Base-by-base conservation (phyloP, 108 stramenopile species). In the Skeletonema menzelii region DNA sequence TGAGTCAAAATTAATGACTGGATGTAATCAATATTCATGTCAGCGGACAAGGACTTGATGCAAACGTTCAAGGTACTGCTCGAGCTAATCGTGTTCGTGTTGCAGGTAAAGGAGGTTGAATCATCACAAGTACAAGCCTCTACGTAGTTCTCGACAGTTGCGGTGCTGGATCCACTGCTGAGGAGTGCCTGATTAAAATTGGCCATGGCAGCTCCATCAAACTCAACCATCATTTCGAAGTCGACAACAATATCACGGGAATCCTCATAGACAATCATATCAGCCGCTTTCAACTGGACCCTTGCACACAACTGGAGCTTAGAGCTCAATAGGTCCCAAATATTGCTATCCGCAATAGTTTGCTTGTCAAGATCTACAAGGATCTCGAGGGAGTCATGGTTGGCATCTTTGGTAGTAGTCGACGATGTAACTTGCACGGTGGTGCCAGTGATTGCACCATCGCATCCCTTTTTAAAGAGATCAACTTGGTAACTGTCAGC, bases 101-200 rank as follows among this genome's bases (percentile, higher is more conserved):
- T 63, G 61, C 78, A 79, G 1, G 11, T 35, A 38, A 69, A 63
- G n/a, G 67, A 56, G 30, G 56, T 53, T 66, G 72, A 28, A 34
- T 17, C 27, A 22, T 37, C 22, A 19, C 78, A 79, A 17, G 67
- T 79, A 67, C 78, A 79, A 5, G 78, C 78, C 26, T 56, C 28
- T 34, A 79, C 24, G 57, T 72, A 79, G 40, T n/a, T 58, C 27
- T 40, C 55, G 8, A 72, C 58, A 40, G 3, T 66, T 8, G 76
- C 56, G 32, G 30, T 44, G 20, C 63, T 59, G 14, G 56, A 56
- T 40, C 28, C 30, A n/a, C n/a, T n/a, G n/a, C n/a, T n/a, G n/a
- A n/a, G n/a, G n/a, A n/a, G n/a, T n/a, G n/a, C n/a, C n/a, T n/a
- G n/a, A 12, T 27, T 32, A 37, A 77, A 69, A 27, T 65, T 63